Percentiles rank a stretch among this genome's conserved stretches.
These are phyloP conservation scores for Hygrocybe coccinea DNA, from an alignment of 768 basidiomycete genomes.

Conservation along the genomic window DNA sequence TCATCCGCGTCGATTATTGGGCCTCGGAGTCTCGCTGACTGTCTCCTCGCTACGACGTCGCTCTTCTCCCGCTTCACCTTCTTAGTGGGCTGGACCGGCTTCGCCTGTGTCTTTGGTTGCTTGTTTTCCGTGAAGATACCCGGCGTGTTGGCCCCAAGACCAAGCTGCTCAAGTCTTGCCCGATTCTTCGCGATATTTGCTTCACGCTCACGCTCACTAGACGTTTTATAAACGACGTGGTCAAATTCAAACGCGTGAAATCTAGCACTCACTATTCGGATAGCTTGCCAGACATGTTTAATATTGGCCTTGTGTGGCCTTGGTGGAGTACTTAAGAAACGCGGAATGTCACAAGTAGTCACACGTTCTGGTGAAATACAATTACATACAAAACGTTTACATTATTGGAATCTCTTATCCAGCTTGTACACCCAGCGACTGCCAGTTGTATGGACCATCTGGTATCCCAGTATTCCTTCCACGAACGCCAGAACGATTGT, in stretches of 20 bases:
- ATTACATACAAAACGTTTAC: background rate
- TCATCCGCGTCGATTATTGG: conserved; percentile 51
- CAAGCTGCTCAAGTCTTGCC: conserved; percentile 65
- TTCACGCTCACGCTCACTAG: conserved; percentile 65
- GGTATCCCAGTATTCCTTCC: conserved; percentile 37
- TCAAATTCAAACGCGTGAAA: background rate
- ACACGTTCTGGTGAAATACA: background rate
- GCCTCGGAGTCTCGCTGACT: conserved; percentile 61
- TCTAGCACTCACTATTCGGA: conserved; percentile 1
- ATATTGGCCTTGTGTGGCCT: no score
- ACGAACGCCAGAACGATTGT: conserved; percentile 35
- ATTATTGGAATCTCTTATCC: conserved; percentile 5
- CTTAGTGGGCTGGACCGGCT: conserved; percentile 51
- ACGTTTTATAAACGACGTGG: background rate
- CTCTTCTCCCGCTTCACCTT: conserved; percentile 47
- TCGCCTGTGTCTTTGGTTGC: background rate
- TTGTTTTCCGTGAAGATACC: conserved; percentile 31
- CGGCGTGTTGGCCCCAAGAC: conserved; percentile 49
- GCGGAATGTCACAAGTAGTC: background rate
- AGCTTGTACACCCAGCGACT: conserved; percentile 29
- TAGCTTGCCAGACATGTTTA: no score
- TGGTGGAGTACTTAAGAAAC: background rate
- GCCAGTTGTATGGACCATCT: conserved; percentile 31
- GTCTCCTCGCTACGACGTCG: conserved; percentile 50
- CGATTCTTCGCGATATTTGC: conserved; percentile 80